Percentiles rank a stretch among this genome's conserved stretches.
Evolutionary conservation across 495 filamentous ascomycete genomes (phyloP).

Genomic region (Aspergillus ellipticus): DNA sequence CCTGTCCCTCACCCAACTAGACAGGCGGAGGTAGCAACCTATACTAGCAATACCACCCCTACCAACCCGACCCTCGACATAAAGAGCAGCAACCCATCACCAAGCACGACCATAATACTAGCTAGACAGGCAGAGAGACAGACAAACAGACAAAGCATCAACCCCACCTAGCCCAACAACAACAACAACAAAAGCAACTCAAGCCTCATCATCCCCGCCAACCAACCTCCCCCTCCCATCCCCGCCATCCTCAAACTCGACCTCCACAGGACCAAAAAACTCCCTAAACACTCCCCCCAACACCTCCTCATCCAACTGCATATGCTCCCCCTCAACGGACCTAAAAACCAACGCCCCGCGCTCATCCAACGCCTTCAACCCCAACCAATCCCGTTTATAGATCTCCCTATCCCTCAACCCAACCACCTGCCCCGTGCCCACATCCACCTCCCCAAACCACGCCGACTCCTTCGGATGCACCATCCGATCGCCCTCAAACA

Average conservation of each 20-base stretch:
- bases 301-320: conserved; percentile 68
- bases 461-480: conserved; percentile 87
- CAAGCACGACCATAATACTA: no score
- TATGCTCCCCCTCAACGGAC: conserved; percentile 69
- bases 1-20: no score
- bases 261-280: conserved; percentile 55
- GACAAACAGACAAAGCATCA: no score
- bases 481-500: conserved; percentile 83
- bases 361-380: conserved; percentile 75
- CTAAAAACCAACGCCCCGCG: conserved; percentile 74
- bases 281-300: conserved; percentile 64
- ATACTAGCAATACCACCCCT: no score
- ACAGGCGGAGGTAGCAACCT: no score
- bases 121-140: no score
- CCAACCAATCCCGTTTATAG: conserved; percentile 93
- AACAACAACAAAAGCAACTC: not conserved
- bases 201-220: not conserved
- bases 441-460: conserved; percentile 88
- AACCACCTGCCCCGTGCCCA: conserved; percentile 53
- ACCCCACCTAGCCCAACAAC: no score
- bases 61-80: no score
- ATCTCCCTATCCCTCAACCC: conserved; percentile 66
- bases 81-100: no score
- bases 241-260: conserved; percentile 5
- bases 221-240: not conserved